Conservation (phyloP, 495 filamentous ascomycete species). For the Penicillium salamii region DNA sequence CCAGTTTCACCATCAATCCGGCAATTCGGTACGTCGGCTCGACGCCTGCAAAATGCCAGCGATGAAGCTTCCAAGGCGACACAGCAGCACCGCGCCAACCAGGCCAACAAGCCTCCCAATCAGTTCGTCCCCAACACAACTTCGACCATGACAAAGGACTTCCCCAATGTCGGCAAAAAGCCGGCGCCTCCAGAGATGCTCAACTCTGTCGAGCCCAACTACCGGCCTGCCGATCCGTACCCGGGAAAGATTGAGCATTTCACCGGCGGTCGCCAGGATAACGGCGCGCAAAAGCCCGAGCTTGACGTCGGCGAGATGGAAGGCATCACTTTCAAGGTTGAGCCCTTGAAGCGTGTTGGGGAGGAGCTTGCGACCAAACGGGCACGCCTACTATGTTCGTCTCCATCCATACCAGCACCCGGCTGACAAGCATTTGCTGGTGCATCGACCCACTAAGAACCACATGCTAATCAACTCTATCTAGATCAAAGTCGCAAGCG, state of each 20-base stretch:
- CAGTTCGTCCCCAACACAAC: slow-evolving; percentile 63
- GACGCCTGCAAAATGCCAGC: slow-evolving; percentile 31
- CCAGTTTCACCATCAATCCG: slow-evolving; percentile 24
- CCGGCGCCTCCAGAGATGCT: slow-evolving; percentile 60
- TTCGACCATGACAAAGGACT: slow-evolving; percentile 60
- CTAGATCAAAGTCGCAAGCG: slow-evolving; percentile 95
- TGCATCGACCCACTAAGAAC: neutral
- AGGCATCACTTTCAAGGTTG: slow-evolving; percentile 82
- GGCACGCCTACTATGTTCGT: slow-evolving; percentile 86
- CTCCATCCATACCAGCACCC: neutral
- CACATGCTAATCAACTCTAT: neutral
- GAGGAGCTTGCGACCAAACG: slow-evolving; percentile 82
- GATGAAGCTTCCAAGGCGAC: slow-evolving; percentile 32
- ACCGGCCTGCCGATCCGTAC: slow-evolving; percentile 55
- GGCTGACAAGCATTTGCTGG: neutral
- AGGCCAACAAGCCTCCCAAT: slow-evolving; percentile 56
- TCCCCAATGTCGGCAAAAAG: slow-evolving; percentile 56
- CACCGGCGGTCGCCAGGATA: slow-evolving; percentile 58
- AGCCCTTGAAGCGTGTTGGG: slow-evolving; percentile 76
- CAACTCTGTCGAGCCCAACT: slow-evolving; percentile 54
- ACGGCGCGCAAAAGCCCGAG: slow-evolving; percentile 56
- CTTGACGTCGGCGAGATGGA: slow-evolving; percentile 89
- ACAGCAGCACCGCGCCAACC: slow-evolving; percentile 48
- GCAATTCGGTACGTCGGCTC: slow-evolving; percentile 35
- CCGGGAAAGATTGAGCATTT: slow-evolving; percentile 60